These are phyloP conservation scores for Kwoniella europaea DNA, from an alignment of 768 basidiomycete species.

Conservation along the genomic window DNA sequence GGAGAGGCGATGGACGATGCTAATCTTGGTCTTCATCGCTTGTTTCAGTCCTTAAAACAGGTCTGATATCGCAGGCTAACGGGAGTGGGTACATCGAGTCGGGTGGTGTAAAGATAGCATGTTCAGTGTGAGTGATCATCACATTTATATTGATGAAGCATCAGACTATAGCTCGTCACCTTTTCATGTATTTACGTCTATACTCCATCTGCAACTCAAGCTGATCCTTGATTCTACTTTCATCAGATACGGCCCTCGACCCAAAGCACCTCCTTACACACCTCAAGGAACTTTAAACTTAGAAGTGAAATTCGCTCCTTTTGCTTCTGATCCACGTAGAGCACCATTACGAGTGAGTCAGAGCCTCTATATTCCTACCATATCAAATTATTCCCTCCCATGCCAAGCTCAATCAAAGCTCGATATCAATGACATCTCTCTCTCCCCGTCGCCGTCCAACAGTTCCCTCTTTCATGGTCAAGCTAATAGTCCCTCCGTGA, in stretches of 20 bases:
- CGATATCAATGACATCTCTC: too few species aligned
- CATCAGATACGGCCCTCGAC: conserved; percentile 68
- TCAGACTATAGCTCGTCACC: neutral
- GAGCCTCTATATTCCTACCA: neutral
- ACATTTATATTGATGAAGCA: neutral
- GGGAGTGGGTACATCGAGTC: conserved; percentile 97
- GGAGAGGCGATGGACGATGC: neutral
- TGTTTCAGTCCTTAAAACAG: conserved; percentile 77
- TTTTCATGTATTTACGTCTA: neutral
- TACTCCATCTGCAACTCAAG: neutral
- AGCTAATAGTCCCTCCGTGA: neutral
- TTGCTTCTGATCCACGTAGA: conserved; percentile 76
- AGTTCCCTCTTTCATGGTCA: neutral
- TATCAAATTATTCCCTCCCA: too few species aligned
- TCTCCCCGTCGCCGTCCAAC: too few species aligned
- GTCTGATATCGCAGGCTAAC: conserved; percentile 88
- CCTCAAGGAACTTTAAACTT: conserved; percentile 86
- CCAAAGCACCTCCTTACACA: conserved; percentile 59
- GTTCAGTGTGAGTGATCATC: conserved; percentile 76
- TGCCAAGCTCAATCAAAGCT: too few species aligned
- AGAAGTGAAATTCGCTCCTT: conserved; percentile 95
- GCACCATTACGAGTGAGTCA: conserved; percentile 80
- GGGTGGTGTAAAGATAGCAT: conserved; percentile 87
- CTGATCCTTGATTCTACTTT: conserved; percentile 12
- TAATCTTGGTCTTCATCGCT: conserved; percentile 10